Percentiles rank a stretch among this genome's conserved stretches.
Evolutionary conservation across 2,329 filamentous ascomycete species (phyloP).

Genomic region (Clarireedia homoeocarpa): DNA sequence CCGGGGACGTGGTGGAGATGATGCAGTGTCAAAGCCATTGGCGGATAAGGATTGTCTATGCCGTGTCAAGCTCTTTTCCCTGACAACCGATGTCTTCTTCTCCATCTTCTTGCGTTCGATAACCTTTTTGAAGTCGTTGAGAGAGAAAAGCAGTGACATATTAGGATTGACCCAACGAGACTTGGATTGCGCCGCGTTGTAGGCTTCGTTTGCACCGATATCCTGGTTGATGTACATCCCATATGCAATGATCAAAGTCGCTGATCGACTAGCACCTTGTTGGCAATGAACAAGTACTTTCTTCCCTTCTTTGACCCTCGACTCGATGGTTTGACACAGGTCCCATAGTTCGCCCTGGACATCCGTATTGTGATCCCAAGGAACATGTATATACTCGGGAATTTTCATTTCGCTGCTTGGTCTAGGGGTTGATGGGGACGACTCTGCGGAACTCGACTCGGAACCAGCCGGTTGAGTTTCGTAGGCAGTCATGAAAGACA

Average conservation of each 20-base stretch:
- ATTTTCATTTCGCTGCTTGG: slow-evolving; percentile 38
- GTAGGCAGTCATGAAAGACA: slow-evolving; percentile 54
- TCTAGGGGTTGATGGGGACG: slow-evolving; percentile 49
- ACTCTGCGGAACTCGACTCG: slow-evolving; percentile 20
- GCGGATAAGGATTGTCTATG: slow-evolving; percentile 54
- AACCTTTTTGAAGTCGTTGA: slow-evolving; percentile 72
- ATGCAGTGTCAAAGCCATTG: slow-evolving; percentile 39
- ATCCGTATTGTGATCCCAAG: slow-evolving; percentile 84
- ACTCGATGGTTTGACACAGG: slow-evolving; percentile 70
- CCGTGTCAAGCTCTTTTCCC: slow-evolving; percentile 48
- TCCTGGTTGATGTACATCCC: slow-evolving; percentile 72
- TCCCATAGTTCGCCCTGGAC: slow-evolving; percentile 70
- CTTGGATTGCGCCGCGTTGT: slow-evolving; percentile 70
- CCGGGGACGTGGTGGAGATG: slow-evolving; percentile 40
- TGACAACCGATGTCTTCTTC: slow-evolving; percentile 16
- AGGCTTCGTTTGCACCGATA: slow-evolving; percentile 74
- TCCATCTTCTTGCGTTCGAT: slow-evolving; percentile 43
- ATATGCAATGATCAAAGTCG: slow-evolving; percentile 80
- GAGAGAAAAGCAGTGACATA: slow-evolving; percentile 85
- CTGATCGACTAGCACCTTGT: slow-evolving; percentile 77
- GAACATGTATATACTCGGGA: slow-evolving; percentile 81
- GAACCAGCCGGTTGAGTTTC: slow-evolving; percentile 40
- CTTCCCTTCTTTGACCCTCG: slow-evolving; percentile 63
- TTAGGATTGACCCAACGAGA: slow-evolving; percentile 87
- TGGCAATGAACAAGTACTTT: slow-evolving; percentile 78